phyloP scores from a whole-genome alignment of 176 grass and related monocot genomes.

The Melocanna baccifera region DNA sequence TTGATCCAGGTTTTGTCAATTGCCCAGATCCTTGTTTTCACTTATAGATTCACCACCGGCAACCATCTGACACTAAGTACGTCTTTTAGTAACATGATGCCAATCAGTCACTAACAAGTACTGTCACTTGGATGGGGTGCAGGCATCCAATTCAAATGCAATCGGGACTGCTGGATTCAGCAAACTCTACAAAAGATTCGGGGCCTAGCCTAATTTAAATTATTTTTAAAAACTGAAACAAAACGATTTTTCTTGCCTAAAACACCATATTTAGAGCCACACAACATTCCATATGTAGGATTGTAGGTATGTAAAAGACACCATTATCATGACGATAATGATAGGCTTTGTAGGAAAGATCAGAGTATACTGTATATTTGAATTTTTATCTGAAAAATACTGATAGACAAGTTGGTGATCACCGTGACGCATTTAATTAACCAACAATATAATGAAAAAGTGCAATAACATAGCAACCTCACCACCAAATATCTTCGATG shows the following conservation, averaged over 20 bases:
- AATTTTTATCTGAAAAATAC: background rate
- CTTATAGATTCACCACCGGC: background rate
- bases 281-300: background rate
- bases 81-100: background rate
- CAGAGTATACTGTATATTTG: background rate
- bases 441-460: background rate
- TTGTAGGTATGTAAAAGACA: too few species aligned
- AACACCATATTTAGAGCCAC: background rate
- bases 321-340: too few species aligned
- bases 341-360: too few species aligned
- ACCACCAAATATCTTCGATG: conserved; percentile 91
- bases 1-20: background rate
- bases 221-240: background rate
- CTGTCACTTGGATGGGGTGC: background rate
- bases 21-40: background rate
- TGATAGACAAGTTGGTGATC: background rate
- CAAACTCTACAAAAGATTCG: too few species aligned
- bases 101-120: background rate
- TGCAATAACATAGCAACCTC: conserved; percentile 23
- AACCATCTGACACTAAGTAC: background rate
- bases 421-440: background rate
- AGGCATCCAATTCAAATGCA: background rate
- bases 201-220: background rate
- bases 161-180: too few species aligned
- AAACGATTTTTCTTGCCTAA: background rate